Evolutionary conservation across 129 eudicot genomes (phyloP).

Genomic region (Flaveria linearis): DNA sequence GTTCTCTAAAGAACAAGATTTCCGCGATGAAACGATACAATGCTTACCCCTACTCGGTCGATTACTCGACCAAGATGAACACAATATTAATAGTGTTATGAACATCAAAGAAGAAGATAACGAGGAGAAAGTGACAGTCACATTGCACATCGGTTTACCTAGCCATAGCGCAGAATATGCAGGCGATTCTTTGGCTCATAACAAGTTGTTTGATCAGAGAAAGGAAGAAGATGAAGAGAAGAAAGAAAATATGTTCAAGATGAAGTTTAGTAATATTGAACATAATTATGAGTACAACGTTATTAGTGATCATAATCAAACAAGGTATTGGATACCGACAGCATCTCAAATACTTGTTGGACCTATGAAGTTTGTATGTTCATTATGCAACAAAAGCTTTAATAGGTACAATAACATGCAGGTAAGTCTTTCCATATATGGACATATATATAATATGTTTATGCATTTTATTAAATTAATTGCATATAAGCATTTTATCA

Average conservation of each 20-base stretch:
- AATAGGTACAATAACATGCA: constrained; percentile 99
- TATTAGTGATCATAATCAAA: constrained; percentile 31
- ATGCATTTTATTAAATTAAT: neutral
- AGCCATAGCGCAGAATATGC: constrained; percentile 22
- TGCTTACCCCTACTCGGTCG: constrained; percentile 72
- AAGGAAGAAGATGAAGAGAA: constrained; percentile 41
- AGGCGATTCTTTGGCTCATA: constrained; percentile 16
- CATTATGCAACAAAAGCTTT: constrained; percentile 89
- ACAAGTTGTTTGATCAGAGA: constrained; percentile 28
- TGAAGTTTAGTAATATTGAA: constrained; percentile 22
- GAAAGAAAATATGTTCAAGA: constrained; percentile 29
- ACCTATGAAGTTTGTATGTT: constrained; percentile 91
- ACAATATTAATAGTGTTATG: constrained; percentile 31
- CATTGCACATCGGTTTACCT: constrained; percentile 83
- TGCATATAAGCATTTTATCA: neutral
- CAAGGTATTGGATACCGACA: constrained; percentile 92
- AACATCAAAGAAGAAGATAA: constrained; percentile 42
- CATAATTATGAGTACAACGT: neutral
- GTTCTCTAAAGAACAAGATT: constrained; percentile 48
- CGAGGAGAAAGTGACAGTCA: constrained; percentile 48
- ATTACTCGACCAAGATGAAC: constrained; percentile 44
- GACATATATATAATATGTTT: neutral
- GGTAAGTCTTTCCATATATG: constrained; percentile 40
- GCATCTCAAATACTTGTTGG: constrained; percentile 94
- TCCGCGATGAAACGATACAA: constrained; percentile 37